Evolutionary conservation across 352 stramenopile genomes (phyloP).

Genomic region (Lagenidium giganteum): DNA sequence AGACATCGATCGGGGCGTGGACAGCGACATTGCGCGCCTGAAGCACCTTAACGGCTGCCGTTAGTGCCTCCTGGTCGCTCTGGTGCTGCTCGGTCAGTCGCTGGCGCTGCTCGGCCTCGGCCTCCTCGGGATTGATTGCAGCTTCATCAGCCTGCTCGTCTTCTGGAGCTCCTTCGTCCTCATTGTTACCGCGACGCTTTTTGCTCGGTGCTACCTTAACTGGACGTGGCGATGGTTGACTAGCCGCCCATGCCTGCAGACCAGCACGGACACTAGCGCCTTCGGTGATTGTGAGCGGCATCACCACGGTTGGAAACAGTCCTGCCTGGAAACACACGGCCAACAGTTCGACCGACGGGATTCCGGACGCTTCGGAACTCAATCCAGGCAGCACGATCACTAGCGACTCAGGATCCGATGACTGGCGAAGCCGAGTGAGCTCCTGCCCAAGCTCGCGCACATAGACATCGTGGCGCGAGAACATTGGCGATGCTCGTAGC

Average conservation of each 20-base stretch:
- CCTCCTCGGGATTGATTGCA: conserved; percentile 24
- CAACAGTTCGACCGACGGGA: conserved; percentile 36
- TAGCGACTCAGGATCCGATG: no score
- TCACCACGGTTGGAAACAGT: conserved; percentile 48
- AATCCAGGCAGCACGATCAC: conserved; percentile 12
- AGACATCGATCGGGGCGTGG: conserved; percentile 17
- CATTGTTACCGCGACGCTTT: no score
- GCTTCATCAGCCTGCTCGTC: conserved; percentile 18
- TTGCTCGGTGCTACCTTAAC: conserved; percentile 13
- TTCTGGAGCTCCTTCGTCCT: conserved; percentile 2
- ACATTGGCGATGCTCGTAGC: no score
- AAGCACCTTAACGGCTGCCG: conserved; percentile 26
- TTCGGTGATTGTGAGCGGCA: conserved; percentile 31
- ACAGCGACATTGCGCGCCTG: conserved; percentile 30
- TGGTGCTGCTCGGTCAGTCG: conserved; percentile 39
- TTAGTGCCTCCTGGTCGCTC: conserved; percentile 31
- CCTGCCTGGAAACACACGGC: conserved; percentile 30
- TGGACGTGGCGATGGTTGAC: conserved; percentile 16
- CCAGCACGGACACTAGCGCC: conserved; percentile 19
- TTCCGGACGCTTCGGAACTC: conserved; percentile 6
- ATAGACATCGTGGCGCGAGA: no score
- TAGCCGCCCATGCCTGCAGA: conserved; percentile 25
- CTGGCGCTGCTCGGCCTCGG: conserved; percentile 33
- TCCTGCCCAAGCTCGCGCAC: no score
- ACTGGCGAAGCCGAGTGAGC: no score